Evolutionary conservation across 139 green algal species (phyloP).

Genomic region (Tetradesmus obliquus): DNA sequence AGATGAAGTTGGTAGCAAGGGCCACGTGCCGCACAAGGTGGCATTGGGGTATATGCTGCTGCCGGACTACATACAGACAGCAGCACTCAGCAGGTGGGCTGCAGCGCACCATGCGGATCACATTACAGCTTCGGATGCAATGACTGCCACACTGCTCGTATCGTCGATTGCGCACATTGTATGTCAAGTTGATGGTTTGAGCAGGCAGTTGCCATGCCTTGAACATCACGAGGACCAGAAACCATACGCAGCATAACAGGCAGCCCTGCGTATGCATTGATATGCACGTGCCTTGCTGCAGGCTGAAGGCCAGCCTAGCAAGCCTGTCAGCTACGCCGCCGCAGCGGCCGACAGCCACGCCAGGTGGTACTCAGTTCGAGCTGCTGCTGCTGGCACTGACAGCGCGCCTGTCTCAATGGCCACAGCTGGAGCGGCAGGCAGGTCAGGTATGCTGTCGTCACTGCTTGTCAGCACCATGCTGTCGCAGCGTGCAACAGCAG

Average conservation of each 20-base stretch:
- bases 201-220: too few species aligned
- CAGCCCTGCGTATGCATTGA: neutral
- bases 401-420: conserved; percentile 9
- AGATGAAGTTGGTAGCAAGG: neutral
- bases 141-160: neutral
- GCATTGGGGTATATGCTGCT: conserved; percentile 32
- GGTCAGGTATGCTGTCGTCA: neutral
- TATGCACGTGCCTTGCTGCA: neutral
- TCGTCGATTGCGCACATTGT: neutral
- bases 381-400: conserved; percentile 21
- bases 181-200: neutral
- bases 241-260: neutral
- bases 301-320: conserved; percentile 16
- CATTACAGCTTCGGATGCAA: neutral
- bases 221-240: too few species aligned
- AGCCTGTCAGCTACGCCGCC: neutral
- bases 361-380: conserved; percentile 1
- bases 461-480: too few species aligned
- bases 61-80: conserved; percentile 26
- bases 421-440: conserved; percentile 14
- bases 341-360: neutral
- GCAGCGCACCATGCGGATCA: neutral
- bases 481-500: neutral
- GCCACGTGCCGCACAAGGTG: neutral
- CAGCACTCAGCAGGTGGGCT: neutral